Base-by-base conservation (phyloP, 805 yeast genomes). In the Hanseniaspora pseudoguilliermondii region DNA sequence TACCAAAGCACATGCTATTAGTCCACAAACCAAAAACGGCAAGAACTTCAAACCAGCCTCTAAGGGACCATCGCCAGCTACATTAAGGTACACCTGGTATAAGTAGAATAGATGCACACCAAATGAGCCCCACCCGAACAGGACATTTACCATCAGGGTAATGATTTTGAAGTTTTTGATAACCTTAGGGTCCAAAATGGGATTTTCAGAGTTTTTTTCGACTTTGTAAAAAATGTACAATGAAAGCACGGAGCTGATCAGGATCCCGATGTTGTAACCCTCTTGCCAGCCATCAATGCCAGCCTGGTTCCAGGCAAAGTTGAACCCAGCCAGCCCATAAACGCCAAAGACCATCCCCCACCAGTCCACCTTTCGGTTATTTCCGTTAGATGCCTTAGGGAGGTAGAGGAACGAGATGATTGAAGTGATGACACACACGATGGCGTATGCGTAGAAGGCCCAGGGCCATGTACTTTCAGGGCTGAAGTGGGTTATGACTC, bases 61-160 rank as follows among this genome's bases (percentile, higher is more conserved):
- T 61, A 83, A 46, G 58, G 81, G 70, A 51, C 73, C 54, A 61
- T 77, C 74, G 10, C 71, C 63, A n/a, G 83, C 72, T 29, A 84
- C 62, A 54, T 79, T 76, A 54, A 77, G 61, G 34, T 76, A 61
- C 49, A 80, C 74, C 29, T 74, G 71, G 74, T 78, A 80, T 58
- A 76, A 76, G 66, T 82, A 84, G 62, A 72, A 83, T n/a, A 81
- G 71, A 81, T 85, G 83, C 29, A 83, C 72, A 2, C 91, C 89
- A 69, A 84, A 85, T 20, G 85, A 76, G 1, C 86, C 83, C 93
- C 93, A 85, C 0, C 91, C 91, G 6, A 80, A 68, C 2, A 78
- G 72, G 38, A 83, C 69, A 43, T 79, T 72, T 1, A 68, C 61
- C 44, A 85, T 67, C 1, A 82, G 77, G 57, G 81, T 64, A 0